These are phyloP conservation scores for Candida verbasci DNA, from an alignment of 805 yeast genomes.

Conservation along the genomic window DNA sequence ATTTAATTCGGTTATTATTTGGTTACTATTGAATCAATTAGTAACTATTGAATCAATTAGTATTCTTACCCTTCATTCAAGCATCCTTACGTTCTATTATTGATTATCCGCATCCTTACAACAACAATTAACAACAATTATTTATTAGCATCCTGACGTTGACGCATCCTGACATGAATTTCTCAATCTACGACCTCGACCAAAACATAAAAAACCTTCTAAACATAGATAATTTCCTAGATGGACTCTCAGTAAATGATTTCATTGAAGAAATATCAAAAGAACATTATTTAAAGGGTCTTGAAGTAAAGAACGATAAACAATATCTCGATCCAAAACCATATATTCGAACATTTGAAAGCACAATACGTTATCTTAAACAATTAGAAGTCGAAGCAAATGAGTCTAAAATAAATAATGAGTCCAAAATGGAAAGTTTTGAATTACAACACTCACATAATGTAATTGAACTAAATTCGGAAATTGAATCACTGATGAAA, in stretches of 20 bases:
- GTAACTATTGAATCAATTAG: background rate
- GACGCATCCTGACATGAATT: too few species aligned
- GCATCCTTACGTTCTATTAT: too few species aligned
- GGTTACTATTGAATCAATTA: too few species aligned
- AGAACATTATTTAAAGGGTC: conserved; percentile 52
- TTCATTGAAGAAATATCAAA: conserved; percentile 76
- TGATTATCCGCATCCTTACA: too few species aligned
- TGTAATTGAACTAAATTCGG: conserved; percentile 50
- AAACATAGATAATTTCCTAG: conserved; percentile 58
- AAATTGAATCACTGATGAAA: conserved; percentile 41
- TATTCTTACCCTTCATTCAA: too few species aligned
- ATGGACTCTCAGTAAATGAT: conserved; percentile 68
- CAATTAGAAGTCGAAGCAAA: conserved; percentile 55
- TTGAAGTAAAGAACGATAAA: conserved; percentile 43
- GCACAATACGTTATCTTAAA: conserved; percentile 69
- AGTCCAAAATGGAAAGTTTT: conserved; percentile 51
- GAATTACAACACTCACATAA: conserved; percentile 67
- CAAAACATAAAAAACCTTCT: conserved; percentile 55
- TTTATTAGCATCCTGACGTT: too few species aligned
- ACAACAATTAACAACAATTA: too few species aligned
- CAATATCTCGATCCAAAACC: conserved; percentile 85
- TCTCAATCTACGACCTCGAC: conserved; percentile 57
- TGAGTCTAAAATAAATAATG: conserved; percentile 46
- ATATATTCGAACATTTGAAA: conserved; percentile 87
- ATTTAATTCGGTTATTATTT: background rate